Evolutionary conservation across 176 grass and related monocot genomes (phyloP).

Genomic region (Musa acuminata): DNA sequence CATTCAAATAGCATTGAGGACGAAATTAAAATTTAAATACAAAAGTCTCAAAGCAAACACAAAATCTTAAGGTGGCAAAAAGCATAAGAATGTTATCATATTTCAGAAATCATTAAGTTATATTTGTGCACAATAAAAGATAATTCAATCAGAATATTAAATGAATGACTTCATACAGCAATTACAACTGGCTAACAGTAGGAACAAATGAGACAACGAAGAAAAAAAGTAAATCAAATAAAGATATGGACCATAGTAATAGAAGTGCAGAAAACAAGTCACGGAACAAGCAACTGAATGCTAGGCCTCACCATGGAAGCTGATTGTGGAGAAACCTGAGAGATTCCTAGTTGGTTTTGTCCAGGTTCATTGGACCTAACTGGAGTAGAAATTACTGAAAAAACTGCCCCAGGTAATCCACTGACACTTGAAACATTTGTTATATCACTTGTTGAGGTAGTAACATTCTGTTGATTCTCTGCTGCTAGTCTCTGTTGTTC

Average conservation of each 20-base stretch:
- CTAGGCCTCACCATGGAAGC: conserved; percentile 8
- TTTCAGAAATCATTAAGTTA: neutral
- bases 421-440: conserved; percentile 22
- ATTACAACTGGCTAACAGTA: no score
- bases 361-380: conserved; percentile 31
- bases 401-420: conserved; percentile 31
- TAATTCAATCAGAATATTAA: neutral
- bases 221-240: neutral
- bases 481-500: conserved; percentile 52
- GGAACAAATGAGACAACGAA: neutral
- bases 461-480: conserved; percentile 37
- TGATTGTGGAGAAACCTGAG: conserved; percentile 27
- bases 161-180: neutral
- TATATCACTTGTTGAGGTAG: conserved; percentile 18
- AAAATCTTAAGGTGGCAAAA: no score
- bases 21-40: conserved; percentile 1
- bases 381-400: conserved; percentile 30
- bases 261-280: no score
- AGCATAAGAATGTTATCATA: no score
- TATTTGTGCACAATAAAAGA: neutral
- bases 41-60: neutral
- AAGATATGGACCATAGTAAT: conserved; percentile 16
- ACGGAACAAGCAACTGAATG: neutral
- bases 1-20: neutral
- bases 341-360: conserved; percentile 28